A percentile compares a stretch with the other conserved stretches of the same genome.
Conservation (phyloP, 306 rosid species). For the Begonia masoniana region DNA sequence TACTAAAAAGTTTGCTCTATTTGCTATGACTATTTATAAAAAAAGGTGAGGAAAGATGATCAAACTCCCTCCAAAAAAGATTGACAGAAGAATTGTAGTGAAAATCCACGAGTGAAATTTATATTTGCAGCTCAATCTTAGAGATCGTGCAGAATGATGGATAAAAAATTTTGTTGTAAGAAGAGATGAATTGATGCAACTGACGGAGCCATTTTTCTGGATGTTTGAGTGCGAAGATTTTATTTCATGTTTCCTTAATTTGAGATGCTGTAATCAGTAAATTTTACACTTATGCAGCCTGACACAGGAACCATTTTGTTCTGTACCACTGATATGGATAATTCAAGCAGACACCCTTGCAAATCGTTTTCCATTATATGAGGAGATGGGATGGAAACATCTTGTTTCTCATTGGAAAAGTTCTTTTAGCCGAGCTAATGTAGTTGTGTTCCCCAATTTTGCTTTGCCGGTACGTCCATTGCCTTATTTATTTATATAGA, state of each 20-base stretch:
- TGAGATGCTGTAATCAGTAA: conserved; percentile 48
- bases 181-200: no score
- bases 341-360: conserved; percentile 86
- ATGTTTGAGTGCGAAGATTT: background rate
- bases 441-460: conserved; percentile 86
- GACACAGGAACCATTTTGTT: conserved; percentile 98
- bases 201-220: no score
- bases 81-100: no score
- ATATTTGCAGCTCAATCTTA: no score
- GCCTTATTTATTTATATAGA: background rate
- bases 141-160: no score
- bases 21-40: no score
- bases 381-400: conserved; percentile 57
- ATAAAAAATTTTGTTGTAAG: no score
- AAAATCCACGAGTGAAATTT: no score
- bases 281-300: conserved; percentile 93
- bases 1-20: no score
- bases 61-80: no score
- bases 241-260: conserved; percentile 15
- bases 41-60: no score
- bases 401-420: conserved; percentile 77
- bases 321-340: conserved; percentile 86
- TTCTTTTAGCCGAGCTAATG: conserved; percentile 63
- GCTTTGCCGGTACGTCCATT: conserved; percentile 61
- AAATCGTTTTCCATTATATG: conserved; percentile 59